Base-by-base conservation (phyloP, 768 basidiomycete genomes). In the Botryobasidium botryosum region DNA sequence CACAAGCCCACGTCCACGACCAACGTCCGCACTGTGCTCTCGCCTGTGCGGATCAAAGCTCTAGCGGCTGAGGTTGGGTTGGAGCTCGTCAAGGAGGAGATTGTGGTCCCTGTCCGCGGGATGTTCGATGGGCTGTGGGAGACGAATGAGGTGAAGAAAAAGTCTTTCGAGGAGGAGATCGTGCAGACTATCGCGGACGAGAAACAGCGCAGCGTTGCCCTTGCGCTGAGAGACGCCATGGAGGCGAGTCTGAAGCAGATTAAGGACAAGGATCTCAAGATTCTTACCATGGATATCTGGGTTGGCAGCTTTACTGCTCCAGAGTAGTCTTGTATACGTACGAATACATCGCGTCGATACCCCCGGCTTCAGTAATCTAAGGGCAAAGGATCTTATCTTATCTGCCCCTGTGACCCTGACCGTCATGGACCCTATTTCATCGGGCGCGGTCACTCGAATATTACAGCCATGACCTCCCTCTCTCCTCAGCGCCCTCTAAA, bases 101-200 rank as follows among this genome's bases (percentile, higher is more conserved):
- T 43, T 17, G 31, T 63, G 7, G 50, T 43, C 4, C 57, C 62
- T 2, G 53, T 47, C 2, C 47, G 46, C 2, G 51, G 49, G 4
- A 50, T 65, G 47, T 38, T 52, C 12, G 63, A 66, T 32, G 65
- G 61, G 21, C 33, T 43, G 18, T 67, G 65, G 65, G 65, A 67
- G 50, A 55, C 58, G 1, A 36, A 29, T 1, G 53, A 29, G 12
- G 61, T 59, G 3, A 17, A 56, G 29, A 35, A 45, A 3, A 28
- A 47, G 8, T 44, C 20, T 0, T 65, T 64, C 43, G 35, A 37
- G 21, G 35, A 52, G 28, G 53, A 61, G 21, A 47, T 63, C 23
- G 50, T 56, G 35, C 44, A 45, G 33, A 37, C 44, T 35, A 49
- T 61, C 17, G 29, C 45, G 41, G 57, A 64, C 33, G 62, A 59